Evolutionary conservation across 306 rosid genomes (phyloP), one percentile per base, ranked within the genome.

Genomic region (Castanospermum australe): DNA sequence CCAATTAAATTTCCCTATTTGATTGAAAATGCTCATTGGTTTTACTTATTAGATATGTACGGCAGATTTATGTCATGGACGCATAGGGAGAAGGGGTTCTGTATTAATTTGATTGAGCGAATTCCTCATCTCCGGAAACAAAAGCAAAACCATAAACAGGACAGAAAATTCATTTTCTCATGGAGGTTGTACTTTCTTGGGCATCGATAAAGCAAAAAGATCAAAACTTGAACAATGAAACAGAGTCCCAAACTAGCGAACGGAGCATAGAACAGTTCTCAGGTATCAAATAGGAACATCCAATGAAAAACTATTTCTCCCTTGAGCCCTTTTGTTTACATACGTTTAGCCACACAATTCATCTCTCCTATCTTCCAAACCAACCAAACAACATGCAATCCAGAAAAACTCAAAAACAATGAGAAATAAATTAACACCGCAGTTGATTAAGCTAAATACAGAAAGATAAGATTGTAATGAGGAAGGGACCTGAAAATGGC

Each of bases 401-500:
- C 0, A 41, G 67, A 39, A 78, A 33, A 61, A 64, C 17, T 21
- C 75, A 48, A 2, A 14, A 9, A 2, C 17, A 51, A 15, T 0
- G 38, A 36, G 59, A 33, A 21, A 5, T 17, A 25, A 13, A n/a
- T 15, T 61, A 38, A 72, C 1, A 17, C 21, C 39, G 24, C 14
- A 14, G 4, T 6, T 10, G 47, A 50, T 30, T 6, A 18, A 33
- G 6, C 24, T 30, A 52, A 74, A 35, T n/a, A n/a, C n/a, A n/a
- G n/a, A 9, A 28, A 35, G 35, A 33, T 11, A 44, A 6, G 10
- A n/a, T 13, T 35, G 66, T 39, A 5, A 62, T 0, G 25, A 42
- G 3, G 13, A 30, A 56, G 22, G 39, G 78, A 91, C 99, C 99
- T 93, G 99, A 73, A 83, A 92, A 79, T 86, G 98, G 80, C 99